phyloP scores from a whole-genome alignment of 306 rosid genomes.

The Luffa acutangula region DNA sequence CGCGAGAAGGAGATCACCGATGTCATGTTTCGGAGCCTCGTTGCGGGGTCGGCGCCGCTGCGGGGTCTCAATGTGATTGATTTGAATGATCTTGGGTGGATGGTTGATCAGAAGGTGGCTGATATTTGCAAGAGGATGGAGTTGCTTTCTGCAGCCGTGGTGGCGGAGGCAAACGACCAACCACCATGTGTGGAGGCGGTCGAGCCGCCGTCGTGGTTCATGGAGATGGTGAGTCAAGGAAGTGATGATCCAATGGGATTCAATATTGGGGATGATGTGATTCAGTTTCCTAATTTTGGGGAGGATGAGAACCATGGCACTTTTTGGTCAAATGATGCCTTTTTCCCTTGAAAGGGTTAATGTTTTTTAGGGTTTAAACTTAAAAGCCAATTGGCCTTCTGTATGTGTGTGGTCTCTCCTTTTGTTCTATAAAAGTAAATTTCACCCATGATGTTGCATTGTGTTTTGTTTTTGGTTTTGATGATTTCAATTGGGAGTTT shows the following conservation, averaged over 20 bases:
- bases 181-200: not conserved
- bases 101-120: slow-evolving; percentile 17
- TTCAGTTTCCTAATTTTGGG: slow-evolving; percentile 1
- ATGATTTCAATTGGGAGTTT: no score
- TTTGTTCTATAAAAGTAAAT: not conserved
- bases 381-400: not conserved
- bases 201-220: slow-evolving; percentile 16
- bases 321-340: slow-evolving; percentile 6
- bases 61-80: slow-evolving; percentile 5
- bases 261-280: slow-evolving; percentile 6
- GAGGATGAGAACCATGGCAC: not conserved
- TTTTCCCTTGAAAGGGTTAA: slow-evolving; percentile 1
- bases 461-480: not conserved
- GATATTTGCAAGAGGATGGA: slow-evolving; percentile 6
- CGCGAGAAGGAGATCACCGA: slow-evolving; percentile 19
- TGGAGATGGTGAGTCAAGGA: not conserved
- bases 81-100: slow-evolving; percentile 19
- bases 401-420: not conserved
- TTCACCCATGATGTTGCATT: not conserved
- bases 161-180: no score
- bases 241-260: slow-evolving; percentile 1
- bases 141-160: not conserved
- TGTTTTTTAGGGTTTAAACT: not conserved
- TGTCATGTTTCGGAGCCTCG: slow-evolving; percentile 18
- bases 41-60: not conserved